Conservation (phyloP, 139 green algal genomes). For the Auxenochlorella pyrenoidosa region DNA sequence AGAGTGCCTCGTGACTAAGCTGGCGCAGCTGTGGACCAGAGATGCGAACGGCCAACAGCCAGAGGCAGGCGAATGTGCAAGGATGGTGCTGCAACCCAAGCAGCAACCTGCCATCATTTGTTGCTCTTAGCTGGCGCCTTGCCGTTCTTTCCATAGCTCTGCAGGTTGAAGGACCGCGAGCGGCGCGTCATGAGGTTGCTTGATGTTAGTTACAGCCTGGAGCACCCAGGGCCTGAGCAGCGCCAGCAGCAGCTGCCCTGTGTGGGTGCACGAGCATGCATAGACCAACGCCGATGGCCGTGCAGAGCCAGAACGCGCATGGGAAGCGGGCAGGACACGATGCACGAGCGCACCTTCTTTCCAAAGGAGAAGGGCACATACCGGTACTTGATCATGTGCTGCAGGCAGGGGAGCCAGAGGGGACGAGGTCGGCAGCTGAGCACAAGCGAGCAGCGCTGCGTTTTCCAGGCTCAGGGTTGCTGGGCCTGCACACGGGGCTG, state of each 20-base stretch:
- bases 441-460: neutral
- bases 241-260: no score
- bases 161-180: neutral
- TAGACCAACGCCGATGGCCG: no score
- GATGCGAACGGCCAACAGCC: neutral
- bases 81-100: neutral
- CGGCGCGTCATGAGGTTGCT: no score
- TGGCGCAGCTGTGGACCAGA: no score
- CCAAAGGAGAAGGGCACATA: constrained; percentile 92
- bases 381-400: constrained; percentile 98
- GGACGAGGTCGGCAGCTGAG: neutral
- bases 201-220: no score
- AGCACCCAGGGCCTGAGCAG: no score
- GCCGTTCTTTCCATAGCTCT: constrained; percentile 21
- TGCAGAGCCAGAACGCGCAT: neutral
- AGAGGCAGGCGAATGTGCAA: neutral
- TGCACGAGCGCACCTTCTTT: constrained; percentile 62
- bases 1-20: no score
- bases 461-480: neutral
- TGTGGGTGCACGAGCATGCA: no score
- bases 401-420: neutral
- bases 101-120: neutral
- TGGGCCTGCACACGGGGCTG: no score
- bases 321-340: no score
- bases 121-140: constrained; percentile 32